Conservation (phyloP, 1,284 basidiomycete genomes). For the Ustilago bromivora region DNA sequence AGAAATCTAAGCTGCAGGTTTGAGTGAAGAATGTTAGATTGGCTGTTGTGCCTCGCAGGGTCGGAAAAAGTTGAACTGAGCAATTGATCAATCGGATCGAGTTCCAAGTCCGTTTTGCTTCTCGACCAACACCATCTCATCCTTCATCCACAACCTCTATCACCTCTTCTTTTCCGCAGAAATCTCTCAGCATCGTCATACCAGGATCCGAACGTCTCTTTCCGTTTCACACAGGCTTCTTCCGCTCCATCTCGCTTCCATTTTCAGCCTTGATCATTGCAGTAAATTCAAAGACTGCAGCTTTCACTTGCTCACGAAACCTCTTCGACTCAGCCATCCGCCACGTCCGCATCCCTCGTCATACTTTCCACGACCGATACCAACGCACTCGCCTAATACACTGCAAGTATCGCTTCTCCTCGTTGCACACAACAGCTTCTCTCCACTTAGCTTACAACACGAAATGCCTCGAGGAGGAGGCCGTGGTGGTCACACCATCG, state of each 20-base stretch:
- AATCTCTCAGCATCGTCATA: not conserved
- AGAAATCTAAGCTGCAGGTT: not conserved
- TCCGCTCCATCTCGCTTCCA: not conserved
- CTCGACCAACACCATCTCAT: slow-evolving; percentile 6
- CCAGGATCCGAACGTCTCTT: not conserved
- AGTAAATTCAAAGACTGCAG: not conserved
- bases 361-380: not conserved
- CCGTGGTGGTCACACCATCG: slow-evolving; percentile 45
- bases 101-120: not conserved
- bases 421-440: not conserved
- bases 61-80: slow-evolving; percentile 10
- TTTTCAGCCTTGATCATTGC: not conserved
- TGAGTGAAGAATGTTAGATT: not conserved
- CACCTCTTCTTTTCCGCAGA: not conserved
- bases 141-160: not conserved
- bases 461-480: slow-evolving; percentile 38
- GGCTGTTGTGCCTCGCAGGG: not conserved
- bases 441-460: not conserved
- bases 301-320: not conserved
- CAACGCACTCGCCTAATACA: too few relatives aligned
- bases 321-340: not conserved
- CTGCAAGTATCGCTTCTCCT: not conserved
- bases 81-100: not conserved
- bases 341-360: not conserved
- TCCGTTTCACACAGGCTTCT: not conserved